phyloP scores from a whole-genome alignment of 345 rosid genomes.

The Diplotaxis tenuifolia region DNA sequence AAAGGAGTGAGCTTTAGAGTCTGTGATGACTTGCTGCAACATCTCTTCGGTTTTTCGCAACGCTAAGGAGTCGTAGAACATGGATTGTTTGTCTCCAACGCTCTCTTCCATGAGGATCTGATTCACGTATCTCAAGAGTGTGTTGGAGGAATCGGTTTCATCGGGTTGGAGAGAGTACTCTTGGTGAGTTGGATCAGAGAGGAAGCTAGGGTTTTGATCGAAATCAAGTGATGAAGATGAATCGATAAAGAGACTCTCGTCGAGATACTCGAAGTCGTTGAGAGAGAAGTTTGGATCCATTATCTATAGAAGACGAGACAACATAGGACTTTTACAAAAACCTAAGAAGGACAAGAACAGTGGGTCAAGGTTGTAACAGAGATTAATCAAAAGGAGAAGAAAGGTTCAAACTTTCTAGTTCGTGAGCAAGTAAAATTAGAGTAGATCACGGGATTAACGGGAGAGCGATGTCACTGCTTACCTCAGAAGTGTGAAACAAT shows the following conservation, averaged over 20 bases:
- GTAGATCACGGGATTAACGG: constrained; percentile 13
- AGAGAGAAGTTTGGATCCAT: constrained; percentile 29
- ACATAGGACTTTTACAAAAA: background rate
- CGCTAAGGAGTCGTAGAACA: constrained; percentile 59
- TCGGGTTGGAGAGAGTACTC: constrained; percentile 22
- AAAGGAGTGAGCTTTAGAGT: constrained; percentile 36
- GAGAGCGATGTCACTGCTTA: constrained; percentile 24
- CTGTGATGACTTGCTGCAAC: constrained; percentile 53
- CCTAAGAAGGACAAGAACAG: background rate
- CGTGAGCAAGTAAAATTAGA: background rate
- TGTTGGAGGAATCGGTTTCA: constrained; percentile 38
- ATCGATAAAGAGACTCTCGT: constrained; percentile 15
- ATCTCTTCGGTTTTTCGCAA: constrained; percentile 65
- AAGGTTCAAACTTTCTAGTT: constrained; percentile 1
- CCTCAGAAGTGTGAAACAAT: constrained; percentile 20
- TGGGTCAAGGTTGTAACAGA: background rate
- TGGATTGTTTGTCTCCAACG: constrained; percentile 54
- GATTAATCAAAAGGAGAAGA: background rate
- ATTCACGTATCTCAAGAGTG: constrained; percentile 53
- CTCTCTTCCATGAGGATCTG: constrained; percentile 79
- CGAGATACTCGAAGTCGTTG: background rate
- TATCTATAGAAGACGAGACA: background rate
- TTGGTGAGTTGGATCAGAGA: background rate
- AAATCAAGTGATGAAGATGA: constrained; percentile 11
- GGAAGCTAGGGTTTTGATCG: constrained; percentile 17